Conservation (phyloP, 257 asterid species). For the Solanum rostratum region DNA sequence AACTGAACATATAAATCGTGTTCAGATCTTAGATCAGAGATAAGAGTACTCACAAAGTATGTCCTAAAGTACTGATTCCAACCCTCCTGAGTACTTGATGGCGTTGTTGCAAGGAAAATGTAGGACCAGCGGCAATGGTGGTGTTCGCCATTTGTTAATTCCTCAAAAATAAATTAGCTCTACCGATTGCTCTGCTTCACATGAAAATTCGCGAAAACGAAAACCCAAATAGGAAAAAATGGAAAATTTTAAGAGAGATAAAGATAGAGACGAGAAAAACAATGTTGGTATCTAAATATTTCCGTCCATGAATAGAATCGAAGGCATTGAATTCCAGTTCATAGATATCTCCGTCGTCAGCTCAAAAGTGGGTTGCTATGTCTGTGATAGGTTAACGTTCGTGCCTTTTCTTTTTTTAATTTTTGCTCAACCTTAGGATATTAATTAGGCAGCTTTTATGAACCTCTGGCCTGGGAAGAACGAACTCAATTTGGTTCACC, state of each 20-base stretch:
- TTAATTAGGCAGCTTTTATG: not conserved
- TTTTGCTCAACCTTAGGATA: not conserved
- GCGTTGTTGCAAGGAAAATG: not conserved
- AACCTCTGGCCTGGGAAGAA: not conserved
- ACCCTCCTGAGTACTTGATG: not conserved
- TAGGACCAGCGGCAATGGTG: not conserved
- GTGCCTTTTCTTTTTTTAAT: not conserved
- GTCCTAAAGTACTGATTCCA: not conserved
- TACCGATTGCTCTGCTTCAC: not conserved
- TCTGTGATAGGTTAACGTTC: not conserved
- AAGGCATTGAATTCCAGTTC: not conserved
- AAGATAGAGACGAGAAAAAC: not conserved
- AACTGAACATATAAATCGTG: not conserved
- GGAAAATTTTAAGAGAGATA: not conserved
- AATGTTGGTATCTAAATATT: not conserved
- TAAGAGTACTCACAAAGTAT: not conserved
- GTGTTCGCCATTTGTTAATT: not conserved
- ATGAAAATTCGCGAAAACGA: not conserved
- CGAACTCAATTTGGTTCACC: not conserved
- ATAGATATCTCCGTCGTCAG: not conserved
- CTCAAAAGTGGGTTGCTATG: not conserved
- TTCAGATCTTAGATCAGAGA: not conserved
- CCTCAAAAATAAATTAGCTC: not conserved
- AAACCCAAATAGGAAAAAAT: not conserved
- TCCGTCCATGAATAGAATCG: not conserved